Evolutionary conservation across 1,284 basidiomycete species (phyloP).

Genomic region (Pascua guehoae): DNA sequence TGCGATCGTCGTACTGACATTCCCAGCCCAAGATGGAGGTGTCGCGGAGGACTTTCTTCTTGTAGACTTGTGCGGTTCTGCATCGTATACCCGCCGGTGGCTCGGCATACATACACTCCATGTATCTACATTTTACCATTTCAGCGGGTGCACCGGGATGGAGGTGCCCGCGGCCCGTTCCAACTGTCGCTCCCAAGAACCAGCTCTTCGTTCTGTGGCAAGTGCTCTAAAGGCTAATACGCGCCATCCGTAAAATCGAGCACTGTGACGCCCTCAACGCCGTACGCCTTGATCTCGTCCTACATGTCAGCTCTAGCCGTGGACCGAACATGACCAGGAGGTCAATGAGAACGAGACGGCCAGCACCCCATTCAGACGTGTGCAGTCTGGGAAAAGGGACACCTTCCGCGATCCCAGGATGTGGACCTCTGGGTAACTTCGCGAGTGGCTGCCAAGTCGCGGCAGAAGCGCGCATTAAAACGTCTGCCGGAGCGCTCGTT

Average conservation of each 20-base stretch:
- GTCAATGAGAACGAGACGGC: too few species aligned
- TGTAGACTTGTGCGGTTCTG: conserved; percentile 25
- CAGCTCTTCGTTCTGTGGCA: too few species aligned
- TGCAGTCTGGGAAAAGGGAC: too few species aligned
- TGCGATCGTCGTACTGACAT: neutral
- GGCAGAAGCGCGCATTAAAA: too few species aligned
- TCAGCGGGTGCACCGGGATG: too few species aligned
- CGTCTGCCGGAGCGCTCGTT: too few species aligned
- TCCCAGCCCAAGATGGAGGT: conserved; percentile 52
- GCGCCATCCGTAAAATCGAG: conserved; percentile 35
- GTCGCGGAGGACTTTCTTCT: conserved; percentile 50
- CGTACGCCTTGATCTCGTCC: conserved; percentile 15
- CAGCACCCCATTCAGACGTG: too few species aligned
- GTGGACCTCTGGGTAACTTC: too few species aligned
- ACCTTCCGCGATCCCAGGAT: too few species aligned
- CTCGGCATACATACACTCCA: neutral
- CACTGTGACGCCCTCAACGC: conserved; percentile 28
- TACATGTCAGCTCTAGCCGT: neutral
- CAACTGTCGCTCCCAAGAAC: too few species aligned
- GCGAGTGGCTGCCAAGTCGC: too few species aligned
- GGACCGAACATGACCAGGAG: neutral
- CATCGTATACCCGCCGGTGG: neutral
- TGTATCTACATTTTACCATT: neutral
- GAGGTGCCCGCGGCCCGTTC: too few species aligned
- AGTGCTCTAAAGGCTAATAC: neutral